Conservation (phyloP, 139 green algal genomes). For the Astrephomene gubernaculifera region DNA sequence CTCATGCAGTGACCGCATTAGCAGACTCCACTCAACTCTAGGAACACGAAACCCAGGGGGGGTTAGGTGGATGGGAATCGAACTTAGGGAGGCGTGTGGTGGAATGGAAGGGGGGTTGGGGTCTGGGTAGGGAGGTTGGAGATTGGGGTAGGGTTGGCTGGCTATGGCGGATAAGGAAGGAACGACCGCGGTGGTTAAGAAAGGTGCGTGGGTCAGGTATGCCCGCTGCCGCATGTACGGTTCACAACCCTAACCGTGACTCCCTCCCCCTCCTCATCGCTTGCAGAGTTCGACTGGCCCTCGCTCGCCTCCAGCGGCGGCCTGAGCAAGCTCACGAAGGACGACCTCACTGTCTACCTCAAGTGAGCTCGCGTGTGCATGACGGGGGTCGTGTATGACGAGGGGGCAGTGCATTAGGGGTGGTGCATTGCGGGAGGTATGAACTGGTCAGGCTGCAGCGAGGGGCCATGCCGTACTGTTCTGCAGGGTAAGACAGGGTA, state of each 20-base stretch:
- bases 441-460: neutral
- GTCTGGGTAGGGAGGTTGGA: neutral
- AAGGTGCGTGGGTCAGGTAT: neutral
- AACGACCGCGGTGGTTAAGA: neutral
- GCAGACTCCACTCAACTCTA: no score
- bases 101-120: neutral
- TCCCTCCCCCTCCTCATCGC: neutral
- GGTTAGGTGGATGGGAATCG: neutral
- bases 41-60: no score
- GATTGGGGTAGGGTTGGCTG: no score
- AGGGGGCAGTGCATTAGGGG: no score
- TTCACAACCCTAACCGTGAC: neutral
- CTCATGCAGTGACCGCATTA: no score
- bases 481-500: neutral
- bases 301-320: neutral
- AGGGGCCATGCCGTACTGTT: no score
- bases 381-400: no score
- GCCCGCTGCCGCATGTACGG: no score
- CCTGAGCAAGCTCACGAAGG: neutral
- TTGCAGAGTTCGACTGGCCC: slow-evolving; percentile 4
- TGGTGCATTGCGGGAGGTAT: neutral
- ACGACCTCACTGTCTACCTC: slow-evolving; percentile 21
- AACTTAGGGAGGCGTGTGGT: neutral
- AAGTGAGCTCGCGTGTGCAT: neutral
- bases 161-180: neutral